Evolutionary conservation across 2,329 filamentous ascomycete species (phyloP).

Genomic region (Diaporthe velutina): DNA sequence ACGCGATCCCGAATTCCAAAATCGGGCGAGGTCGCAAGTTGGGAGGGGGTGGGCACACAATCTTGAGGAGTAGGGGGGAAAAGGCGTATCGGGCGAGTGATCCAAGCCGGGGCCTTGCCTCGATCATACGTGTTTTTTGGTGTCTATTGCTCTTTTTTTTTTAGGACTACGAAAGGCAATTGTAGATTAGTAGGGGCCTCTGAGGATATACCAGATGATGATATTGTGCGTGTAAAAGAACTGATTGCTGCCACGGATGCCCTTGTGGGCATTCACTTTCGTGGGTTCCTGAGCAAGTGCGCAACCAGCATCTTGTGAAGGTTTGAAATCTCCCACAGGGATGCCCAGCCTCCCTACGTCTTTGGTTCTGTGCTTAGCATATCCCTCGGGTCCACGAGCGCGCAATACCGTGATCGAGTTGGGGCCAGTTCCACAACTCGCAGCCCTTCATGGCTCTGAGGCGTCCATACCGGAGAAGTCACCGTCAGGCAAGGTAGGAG

Average conservation of each 20-base stretch:
- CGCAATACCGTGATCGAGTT: too few species aligned
- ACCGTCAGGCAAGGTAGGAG: too few species aligned
- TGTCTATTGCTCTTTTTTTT: constrained; percentile 4
- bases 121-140: neutral
- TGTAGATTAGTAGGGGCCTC: constrained; percentile 14
- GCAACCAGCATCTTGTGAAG: neutral
- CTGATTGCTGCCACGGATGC: neutral
- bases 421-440: too few species aligned
- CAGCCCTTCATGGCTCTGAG: too few species aligned
- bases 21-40: neutral
- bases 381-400: too few species aligned
- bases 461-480: too few species aligned
- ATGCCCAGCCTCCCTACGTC: neutral
- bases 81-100: constrained; percentile 9
- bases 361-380: neutral
- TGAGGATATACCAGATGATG: constrained; percentile 18
- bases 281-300: neutral
- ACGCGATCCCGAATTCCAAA: neutral
- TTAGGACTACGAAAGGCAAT: constrained; percentile 15
- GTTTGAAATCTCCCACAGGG: neutral
- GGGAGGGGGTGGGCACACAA: neutral
- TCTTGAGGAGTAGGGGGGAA: neutral
- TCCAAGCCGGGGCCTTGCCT: neutral
- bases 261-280: neutral
- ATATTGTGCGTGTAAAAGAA: constrained; percentile 15